These are phyloP conservation scores for Pneumocystis oryctolagi DNA, from an alignment of 1,139 yeast genomes.

Conservation along the genomic window DNA sequence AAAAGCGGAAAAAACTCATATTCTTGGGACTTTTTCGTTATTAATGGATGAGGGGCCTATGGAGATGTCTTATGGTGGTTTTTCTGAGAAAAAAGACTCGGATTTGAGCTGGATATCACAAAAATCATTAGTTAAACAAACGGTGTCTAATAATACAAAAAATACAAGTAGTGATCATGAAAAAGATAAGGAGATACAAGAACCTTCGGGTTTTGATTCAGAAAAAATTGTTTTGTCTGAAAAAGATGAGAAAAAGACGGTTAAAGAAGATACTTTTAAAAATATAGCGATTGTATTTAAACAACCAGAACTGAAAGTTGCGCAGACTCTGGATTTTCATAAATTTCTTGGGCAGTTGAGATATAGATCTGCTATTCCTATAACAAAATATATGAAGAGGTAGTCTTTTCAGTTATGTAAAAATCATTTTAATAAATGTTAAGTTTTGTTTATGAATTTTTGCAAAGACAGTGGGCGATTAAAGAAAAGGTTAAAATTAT, in stretches of 20 bases:
- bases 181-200: not conserved
- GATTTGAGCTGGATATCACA: not conserved
- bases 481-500: conserved; percentile 67
- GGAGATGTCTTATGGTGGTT: not conserved
- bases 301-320: conserved; percentile 17
- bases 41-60: not conserved
- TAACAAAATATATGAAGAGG: conserved; percentile 60
- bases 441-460: conserved; percentile 49
- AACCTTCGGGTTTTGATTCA: not conserved
- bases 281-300: not conserved
- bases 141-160: not conserved
- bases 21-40: not conserved
- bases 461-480: conserved; percentile 55
- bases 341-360: conserved; percentile 58
- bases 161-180: not conserved
- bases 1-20: not conserved
- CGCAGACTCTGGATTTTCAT: conserved; percentile 60
- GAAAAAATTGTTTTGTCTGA: not conserved
- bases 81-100: not conserved
- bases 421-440: conserved; percentile 18
- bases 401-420: conserved; percentile 24
- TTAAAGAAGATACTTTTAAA: not conserved
- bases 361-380: conserved; percentile 69
- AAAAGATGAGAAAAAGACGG: not conserved
- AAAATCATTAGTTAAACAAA: not conserved